phyloP scores from a whole-genome alignment of 2,329 filamentous ascomycete genomes.

The Myotisia sp. region DNA sequence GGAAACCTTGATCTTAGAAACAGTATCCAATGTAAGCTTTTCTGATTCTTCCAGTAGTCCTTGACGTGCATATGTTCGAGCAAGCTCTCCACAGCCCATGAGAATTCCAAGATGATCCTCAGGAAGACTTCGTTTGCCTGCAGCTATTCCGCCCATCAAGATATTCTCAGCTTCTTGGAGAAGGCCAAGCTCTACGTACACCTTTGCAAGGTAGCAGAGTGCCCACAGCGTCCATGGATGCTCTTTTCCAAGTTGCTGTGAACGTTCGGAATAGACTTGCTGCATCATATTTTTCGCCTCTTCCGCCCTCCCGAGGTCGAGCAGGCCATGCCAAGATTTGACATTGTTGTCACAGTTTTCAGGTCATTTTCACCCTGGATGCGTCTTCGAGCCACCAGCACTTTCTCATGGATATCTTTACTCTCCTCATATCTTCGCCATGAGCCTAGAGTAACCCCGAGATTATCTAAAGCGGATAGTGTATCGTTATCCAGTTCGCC shows the following conservation, averaged over 20 bases:
- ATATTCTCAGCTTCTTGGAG: constrained; percentile 8
- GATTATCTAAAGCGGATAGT: constrained; percentile 21
- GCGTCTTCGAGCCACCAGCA: constrained; percentile 12
- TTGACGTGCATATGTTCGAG: background rate
- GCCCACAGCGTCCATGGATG: constrained; percentile 22
- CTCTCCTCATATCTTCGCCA: constrained; percentile 11
- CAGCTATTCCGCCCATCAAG: constrained; percentile 11
- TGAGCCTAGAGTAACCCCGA: constrained; percentile 12
- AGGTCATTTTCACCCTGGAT: constrained; percentile 15
- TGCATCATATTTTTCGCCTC: background rate
- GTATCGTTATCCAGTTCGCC: constrained; percentile 25
- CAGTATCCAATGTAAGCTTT: too few relatives aligned
- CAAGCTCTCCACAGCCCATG: constrained; percentile 8
- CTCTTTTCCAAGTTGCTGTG: constrained; percentile 19
- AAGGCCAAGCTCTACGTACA: constrained; percentile 11
- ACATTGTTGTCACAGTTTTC: constrained; percentile 13
- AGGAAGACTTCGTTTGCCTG: constrained; percentile 15
- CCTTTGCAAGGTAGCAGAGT: constrained; percentile 13
- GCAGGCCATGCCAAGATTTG: constrained; percentile 13
- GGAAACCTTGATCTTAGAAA: too few relatives aligned
- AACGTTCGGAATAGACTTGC: constrained; percentile 7
- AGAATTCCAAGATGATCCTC: constrained; percentile 17
- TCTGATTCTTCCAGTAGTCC: too few relatives aligned
- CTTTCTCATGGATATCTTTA: constrained; percentile 11
- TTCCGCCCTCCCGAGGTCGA: constrained; percentile 7